These are phyloP conservation scores for Chalara sp. DNA, from an alignment of 2,329 filamentous ascomycete genomes.

Conservation along the genomic window DNA sequence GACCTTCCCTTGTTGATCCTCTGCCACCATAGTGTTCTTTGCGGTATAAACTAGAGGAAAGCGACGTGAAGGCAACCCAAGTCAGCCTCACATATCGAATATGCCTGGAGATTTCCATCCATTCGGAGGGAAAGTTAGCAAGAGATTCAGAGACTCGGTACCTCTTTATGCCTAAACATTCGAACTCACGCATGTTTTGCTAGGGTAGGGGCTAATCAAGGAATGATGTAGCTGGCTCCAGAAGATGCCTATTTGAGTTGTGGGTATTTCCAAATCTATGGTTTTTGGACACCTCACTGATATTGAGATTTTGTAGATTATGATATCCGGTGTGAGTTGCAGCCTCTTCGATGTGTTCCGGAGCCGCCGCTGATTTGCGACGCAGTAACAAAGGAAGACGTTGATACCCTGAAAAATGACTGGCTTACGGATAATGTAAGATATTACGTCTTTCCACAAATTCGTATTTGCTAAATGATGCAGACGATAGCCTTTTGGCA, in stretches of 20 bases:
- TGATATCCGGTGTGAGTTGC: constrained; percentile 52
- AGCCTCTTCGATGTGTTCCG: not conserved
- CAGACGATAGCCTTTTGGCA: constrained; percentile 97
- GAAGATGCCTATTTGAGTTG: constrained; percentile 67
- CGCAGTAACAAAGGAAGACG: constrained; percentile 79
- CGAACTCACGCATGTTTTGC: not conserved
- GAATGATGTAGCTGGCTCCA: constrained; percentile 39
- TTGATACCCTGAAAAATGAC: constrained; percentile 81
- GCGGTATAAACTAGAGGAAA: too few species aligned
- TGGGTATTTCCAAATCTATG: constrained; percentile 33
- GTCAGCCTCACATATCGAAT: not conserved
- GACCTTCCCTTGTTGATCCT: too few species aligned
- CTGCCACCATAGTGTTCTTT: too few species aligned
- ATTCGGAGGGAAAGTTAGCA: constrained; percentile 43
- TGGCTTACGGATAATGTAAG: constrained; percentile 93
- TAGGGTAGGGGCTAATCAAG: too few species aligned
- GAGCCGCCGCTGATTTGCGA: constrained; percentile 14
- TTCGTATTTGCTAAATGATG: constrained; percentile 4
- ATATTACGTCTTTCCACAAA: constrained; percentile 5
- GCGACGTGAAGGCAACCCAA: too few species aligned
- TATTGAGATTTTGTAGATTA: constrained; percentile 41
- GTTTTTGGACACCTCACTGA: not conserved
- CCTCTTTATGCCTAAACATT: constrained; percentile 3
- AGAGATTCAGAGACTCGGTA: constrained; percentile 44
- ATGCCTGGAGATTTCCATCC: constrained; percentile 39